Base-by-base conservation (phyloP, 768 basidiomycete species). In the Lyophyllum atratum region DNA sequence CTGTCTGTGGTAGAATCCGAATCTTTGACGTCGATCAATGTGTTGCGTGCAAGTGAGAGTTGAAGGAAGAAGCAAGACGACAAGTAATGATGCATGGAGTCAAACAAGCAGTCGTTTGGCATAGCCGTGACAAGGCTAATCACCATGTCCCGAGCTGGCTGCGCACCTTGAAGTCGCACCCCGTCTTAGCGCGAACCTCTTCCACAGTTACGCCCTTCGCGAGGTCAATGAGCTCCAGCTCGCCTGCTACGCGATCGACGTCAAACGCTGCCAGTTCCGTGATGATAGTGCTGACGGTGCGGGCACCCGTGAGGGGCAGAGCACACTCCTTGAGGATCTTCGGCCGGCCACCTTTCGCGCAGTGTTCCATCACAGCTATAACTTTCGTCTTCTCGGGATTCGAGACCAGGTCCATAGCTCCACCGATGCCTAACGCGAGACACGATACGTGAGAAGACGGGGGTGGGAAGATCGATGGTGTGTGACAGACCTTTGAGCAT, bases 331-430 rank as follows among this genome's bases (percentile, higher is more conserved):
- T 78, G 59, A 96, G 78, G 56, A 98, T 89, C 79, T 98, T 98
- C 33, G 90, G 89, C 63, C 85, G 86, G 40, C 94, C 95, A 65
- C 93, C 87, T 75, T 93, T 94, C 44, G 92, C 89, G 66, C 85
- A 85, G 73, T 96, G 95, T 66, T 97, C 95, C 84, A 93, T 90
- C 29, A 92, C 82, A 6, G 81, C 93, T 54, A 96, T 92, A 58
- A 95, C 89, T 72, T 90, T 95, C 40, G 95, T 98, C 73, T 89
- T 88, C 72, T 96, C 93, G 1, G 95, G 95, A 74, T 96, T 97
- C 56, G 95, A 96, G 55, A 94, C 93, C 47, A 95, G 85, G 69
- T 96, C 94, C 93, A 95, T 95, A 11, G 95, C 95, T 49, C 95
- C 95, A 12, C 95, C 95, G 68, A 97, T 95, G 40, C 93, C 92